A percentile compares a stretch with the other conserved stretches of the same genome.
These are phyloP conservation scores for Microsporum canis DNA, from an alignment of 2,329 filamentous ascomycete species.

Conservation along the genomic window DNA sequence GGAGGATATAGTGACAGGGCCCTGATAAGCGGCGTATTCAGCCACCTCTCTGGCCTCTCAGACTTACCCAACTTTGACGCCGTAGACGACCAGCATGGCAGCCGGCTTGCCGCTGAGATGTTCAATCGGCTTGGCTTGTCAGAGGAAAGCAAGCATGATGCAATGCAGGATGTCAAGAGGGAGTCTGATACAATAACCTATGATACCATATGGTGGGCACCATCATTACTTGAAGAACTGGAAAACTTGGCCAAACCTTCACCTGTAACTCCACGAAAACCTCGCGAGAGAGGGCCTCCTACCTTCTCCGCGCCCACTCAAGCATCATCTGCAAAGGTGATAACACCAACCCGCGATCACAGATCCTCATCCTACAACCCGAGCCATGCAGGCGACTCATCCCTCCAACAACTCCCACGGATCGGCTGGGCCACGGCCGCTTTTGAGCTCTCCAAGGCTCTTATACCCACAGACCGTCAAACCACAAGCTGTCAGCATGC, in stretches of 20 bases:
- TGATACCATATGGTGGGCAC: constrained; percentile 62
- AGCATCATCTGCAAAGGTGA: constrained; percentile 70
- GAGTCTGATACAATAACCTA: constrained; percentile 33
- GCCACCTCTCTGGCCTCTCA: constrained; percentile 75
- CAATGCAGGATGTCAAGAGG: constrained; percentile 15
- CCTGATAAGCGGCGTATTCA: constrained; percentile 74
- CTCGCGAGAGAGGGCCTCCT: constrained; percentile 47
- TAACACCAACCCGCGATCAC: constrained; percentile 52
- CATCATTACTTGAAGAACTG: constrained; percentile 54
- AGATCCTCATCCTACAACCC: constrained; percentile 21
- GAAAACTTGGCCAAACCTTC: constrained; percentile 48
- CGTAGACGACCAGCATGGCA: constrained; percentile 20
- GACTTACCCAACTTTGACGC: constrained; percentile 31
- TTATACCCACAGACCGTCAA: constrained; percentile 66
- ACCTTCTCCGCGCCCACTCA: constrained; percentile 83
- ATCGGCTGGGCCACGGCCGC: constrained; percentile 79
- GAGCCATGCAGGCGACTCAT: constrained; percentile 26
- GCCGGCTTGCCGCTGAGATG: constrained; percentile 50
- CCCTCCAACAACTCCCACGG: constrained; percentile 63
- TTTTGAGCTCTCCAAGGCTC: constrained; percentile 66
- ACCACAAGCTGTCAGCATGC: constrained; percentile 66
- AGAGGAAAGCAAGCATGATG: constrained; percentile 11
- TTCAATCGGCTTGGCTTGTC: constrained; percentile 30
- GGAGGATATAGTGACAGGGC: constrained; percentile 93
- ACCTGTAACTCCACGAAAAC: constrained; percentile 43